A percentile compares a stretch with the other conserved stretches of the same genome.
Evolutionary conservation across 352 stramenopile species (phyloP).

Genomic region (Hyaloperonospora brassicae): DNA sequence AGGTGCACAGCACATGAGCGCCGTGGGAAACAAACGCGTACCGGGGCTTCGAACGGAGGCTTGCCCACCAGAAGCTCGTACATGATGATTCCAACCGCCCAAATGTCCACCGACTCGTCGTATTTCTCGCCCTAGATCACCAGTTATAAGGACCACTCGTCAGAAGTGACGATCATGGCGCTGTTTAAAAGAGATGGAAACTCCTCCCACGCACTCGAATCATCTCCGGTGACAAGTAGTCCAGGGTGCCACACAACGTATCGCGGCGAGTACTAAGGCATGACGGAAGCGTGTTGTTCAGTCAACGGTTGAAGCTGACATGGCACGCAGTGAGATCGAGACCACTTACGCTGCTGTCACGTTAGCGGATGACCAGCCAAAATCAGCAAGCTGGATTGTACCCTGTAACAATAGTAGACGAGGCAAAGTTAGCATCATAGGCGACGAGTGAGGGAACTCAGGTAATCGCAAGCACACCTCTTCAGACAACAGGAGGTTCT

Average conservation of each 20-base stretch:
- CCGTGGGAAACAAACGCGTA: slow-evolving; percentile 23
- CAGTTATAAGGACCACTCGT: slow-evolving; percentile 1
- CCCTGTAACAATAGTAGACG: slow-evolving; percentile 25
- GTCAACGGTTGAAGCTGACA: neutral
- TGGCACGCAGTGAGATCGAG: neutral
- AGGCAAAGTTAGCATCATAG: slow-evolving; percentile 3
- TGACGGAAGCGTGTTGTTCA: neutral
- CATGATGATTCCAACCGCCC: slow-evolving; percentile 97
- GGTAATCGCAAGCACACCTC: slow-evolving; percentile 25
- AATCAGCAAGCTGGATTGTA: slow-evolving; percentile 98
- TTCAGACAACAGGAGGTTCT: slow-evolving; percentile 88
- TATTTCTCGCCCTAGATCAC: slow-evolving; percentile 86
- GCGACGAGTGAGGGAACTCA: neutral
- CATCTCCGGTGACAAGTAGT: slow-evolving; percentile 99
- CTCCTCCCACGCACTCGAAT: slow-evolving; percentile 66
- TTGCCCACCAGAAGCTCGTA: slow-evolving; percentile 97
- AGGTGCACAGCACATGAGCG: neutral
- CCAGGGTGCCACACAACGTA: slow-evolving; percentile 97
- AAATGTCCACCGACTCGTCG: slow-evolving; percentile 98
- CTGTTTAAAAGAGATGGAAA: neutral
- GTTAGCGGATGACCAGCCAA: slow-evolving; percentile 95
- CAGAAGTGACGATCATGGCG: neutral
- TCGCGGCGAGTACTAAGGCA: slow-evolving; percentile 78
- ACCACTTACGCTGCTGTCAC: slow-evolving; percentile 60
- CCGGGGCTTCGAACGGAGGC: slow-evolving; percentile 94